Base-by-base conservation (phyloP, 495 filamentous ascomycete genomes). In the Lepraria neglecta region DNA sequence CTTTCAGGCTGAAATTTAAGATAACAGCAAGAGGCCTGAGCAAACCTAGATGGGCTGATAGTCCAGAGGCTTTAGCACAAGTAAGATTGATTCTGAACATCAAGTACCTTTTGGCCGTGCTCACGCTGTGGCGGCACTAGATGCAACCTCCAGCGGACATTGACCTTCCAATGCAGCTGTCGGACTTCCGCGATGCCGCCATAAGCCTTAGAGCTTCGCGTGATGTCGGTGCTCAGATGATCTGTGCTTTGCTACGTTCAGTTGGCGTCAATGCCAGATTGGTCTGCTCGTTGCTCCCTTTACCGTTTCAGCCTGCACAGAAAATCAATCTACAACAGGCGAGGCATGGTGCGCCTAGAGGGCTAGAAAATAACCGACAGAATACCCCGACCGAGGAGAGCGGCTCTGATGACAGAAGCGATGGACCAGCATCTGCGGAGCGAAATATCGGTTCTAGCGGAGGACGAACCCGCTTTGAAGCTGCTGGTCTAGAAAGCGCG, bases 181-280 rank as follows among this genome's bases (percentile, higher is more conserved):
- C 17, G 3, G 90, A 94, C 59, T 97, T 97, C 64, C 75, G 77
- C 19, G 75, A 75, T 42, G 85, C 89, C 53, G 88, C 90, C 3
- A 76, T 75, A 58, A 76, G 69, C 4, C 71, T 92, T 33, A 68
- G 80, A 65, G 92, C 91, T 6, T 96, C 92, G 46, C 85, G 90
- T 50, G 92, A 98, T 73, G 79, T 94, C 38, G 94, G 92, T 15
- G 86, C 90, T 21, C 91, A 96, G 70, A 71, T 99, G 4, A 95
- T 92, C 61, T 97, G 94, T 73, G 86, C 90, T 9, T 70, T 97
- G 28, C 78, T 99, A 12, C 84, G 94, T 10, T 81, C 82, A 33
- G 82, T 78, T 33, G 91, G 87, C 7, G 83, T 97, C 3, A 84
- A 90, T 63, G 82, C 91, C n/a, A 83, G 94, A 17, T 80, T 99